Conservation (phyloP, 768 basidiomycete species). For the Agaricus blazei region DNA sequence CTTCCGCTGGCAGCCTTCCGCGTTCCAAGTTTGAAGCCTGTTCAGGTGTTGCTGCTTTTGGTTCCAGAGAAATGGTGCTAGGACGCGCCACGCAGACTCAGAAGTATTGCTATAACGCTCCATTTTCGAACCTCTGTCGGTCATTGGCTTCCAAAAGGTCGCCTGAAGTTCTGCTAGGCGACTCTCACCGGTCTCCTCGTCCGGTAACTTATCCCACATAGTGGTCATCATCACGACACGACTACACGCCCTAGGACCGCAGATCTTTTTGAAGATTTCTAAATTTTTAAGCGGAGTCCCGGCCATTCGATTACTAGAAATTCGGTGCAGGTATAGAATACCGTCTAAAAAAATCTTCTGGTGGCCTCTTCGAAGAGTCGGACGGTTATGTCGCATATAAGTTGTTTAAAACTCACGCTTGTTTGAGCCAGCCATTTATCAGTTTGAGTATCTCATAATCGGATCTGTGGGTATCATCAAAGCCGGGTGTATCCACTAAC, state of each 20-base stretch:
- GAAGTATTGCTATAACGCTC: background rate
- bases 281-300: conserved; percentile 24
- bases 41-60: background rate
- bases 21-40: background rate
- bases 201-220: conserved; percentile 12
- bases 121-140: conserved; percentile 5
- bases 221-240: conserved; percentile 29
- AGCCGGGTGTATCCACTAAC: conserved; percentile 24
- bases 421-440: conserved; percentile 20
- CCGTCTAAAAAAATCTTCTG: too few species aligned
- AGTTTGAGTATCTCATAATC: conserved; percentile 19
- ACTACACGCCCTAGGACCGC: conserved; percentile 24
- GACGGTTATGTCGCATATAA: too few species aligned
- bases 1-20: too few species aligned
- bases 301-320: conserved; percentile 21
- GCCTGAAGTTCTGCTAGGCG: conserved; percentile 13
- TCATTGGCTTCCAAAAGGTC: conserved; percentile 13
- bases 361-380: too few species aligned
- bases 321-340: conserved; percentile 21
- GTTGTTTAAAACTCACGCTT: conserved; percentile 8
- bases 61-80: background rate
- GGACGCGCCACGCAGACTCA: conserved; percentile 4
- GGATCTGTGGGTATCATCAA: conserved; percentile 18
- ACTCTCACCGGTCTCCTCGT: background rate
- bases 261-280: conserved; percentile 26